Conservation (phyloP, 495 filamentous ascomycete species). For the Penicillium alfredii region DNA sequence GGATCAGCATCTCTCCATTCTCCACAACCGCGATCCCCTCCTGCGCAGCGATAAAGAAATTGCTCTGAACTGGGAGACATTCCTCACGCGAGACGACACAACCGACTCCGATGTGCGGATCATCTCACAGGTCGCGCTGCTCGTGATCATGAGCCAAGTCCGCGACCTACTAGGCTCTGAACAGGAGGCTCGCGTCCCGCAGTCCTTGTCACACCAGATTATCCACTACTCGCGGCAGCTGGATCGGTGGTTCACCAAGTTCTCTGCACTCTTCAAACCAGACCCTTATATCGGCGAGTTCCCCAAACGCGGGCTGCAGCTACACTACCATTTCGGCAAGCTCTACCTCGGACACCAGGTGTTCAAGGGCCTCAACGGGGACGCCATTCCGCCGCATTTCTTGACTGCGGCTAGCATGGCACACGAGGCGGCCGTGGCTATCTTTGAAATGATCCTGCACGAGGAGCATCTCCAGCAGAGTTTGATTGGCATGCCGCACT, state of each 20-base stretch:
- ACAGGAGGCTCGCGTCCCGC: constrained; percentile 26
- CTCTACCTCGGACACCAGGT: constrained; percentile 41
- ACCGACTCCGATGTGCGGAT: constrained; percentile 34
- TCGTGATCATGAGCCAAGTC: constrained; percentile 35
- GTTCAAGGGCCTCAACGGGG: constrained; percentile 34
- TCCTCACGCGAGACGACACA: constrained; percentile 24
- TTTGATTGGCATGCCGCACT: constrained; percentile 40
- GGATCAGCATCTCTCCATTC: constrained; percentile 42
- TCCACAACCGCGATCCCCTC: constrained; percentile 40
- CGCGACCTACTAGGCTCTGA: constrained; percentile 35
- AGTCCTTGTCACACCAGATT: constrained; percentile 27
- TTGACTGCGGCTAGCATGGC: constrained; percentile 33
- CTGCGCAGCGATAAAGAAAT: constrained; percentile 33
- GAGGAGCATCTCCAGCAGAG: constrained; percentile 31
- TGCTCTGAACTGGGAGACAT: constrained; percentile 29
- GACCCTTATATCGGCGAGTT: constrained; percentile 35
- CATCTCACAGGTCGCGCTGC: constrained; percentile 31
- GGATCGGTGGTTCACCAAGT: constrained; percentile 36
- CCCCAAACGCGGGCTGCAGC: constrained; percentile 34
- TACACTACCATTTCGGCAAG: constrained; percentile 43
- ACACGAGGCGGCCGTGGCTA: constrained; percentile 33
- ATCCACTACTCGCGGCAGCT: constrained; percentile 33
- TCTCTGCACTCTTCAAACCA: constrained; percentile 24
- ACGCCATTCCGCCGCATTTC: constrained; percentile 29
- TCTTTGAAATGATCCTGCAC: constrained; percentile 36